Percentiles rank a stretch among this genome's conserved stretches.
phyloP scores from a whole-genome alignment of 2,329 filamentous ascomycete genomes.

The Pestalotiopsis sp. region DNA sequence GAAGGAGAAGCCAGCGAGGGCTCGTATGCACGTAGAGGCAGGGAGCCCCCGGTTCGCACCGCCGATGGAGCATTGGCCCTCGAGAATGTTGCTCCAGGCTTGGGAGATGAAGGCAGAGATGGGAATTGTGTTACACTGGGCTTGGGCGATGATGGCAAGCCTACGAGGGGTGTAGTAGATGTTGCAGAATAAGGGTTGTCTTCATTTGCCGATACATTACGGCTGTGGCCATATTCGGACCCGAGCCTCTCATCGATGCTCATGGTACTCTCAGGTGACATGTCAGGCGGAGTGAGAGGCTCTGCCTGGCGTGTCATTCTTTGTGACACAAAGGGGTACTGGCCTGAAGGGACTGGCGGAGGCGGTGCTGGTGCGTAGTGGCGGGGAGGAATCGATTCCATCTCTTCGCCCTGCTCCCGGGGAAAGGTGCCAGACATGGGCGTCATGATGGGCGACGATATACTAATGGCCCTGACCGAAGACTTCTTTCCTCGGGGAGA shows the following conservation, averaged over 20 bases:
- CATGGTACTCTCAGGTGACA: constrained; percentile 48
- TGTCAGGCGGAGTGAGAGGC: constrained; percentile 47
- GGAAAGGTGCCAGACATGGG: constrained; percentile 64
- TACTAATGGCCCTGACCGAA: constrained; percentile 52
- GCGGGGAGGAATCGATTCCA: constrained; percentile 59
- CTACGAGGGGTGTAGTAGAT: constrained; percentile 53
- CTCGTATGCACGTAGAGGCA: constrained; percentile 66
- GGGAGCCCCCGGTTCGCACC: constrained; percentile 56
- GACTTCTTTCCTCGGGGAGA: constrained; percentile 58
- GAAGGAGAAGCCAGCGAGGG: constrained; percentile 55
- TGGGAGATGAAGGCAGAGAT: constrained; percentile 38
- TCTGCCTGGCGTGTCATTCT: constrained; percentile 36
- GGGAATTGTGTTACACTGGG: constrained; percentile 37
- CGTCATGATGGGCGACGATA: constrained; percentile 68
- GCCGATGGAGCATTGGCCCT: constrained; percentile 54
- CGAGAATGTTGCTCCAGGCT: constrained; percentile 32
- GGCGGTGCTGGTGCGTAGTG: constrained; percentile 61
- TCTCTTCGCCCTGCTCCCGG: constrained; percentile 55
- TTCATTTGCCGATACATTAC: constrained; percentile 43
- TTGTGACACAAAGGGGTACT: constrained; percentile 39
- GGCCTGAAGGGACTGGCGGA: constrained; percentile 56
- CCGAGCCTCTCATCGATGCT: constrained; percentile 62
- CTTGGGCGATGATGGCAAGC: constrained; percentile 50
- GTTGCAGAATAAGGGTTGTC: constrained; percentile 53
- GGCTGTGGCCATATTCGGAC: constrained; percentile 38